Base-by-base conservation (phyloP, 176 grass and related monocot species). In the Zea luxurians region DNA sequence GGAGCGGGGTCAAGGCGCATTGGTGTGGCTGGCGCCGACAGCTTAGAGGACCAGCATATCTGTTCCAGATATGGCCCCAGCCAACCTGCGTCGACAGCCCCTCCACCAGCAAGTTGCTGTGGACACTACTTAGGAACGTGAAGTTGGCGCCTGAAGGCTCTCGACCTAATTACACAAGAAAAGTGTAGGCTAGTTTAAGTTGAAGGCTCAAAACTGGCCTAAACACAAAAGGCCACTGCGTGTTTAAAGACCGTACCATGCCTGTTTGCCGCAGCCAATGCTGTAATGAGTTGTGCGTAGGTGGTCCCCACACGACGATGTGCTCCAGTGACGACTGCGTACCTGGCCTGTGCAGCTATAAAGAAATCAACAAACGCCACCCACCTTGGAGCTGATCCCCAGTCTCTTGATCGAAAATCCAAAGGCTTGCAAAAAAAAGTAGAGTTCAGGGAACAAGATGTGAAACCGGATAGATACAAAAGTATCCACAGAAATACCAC, bases 331-430 rank as follows among this genome's bases (percentile, higher is more conserved):
- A 97, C 43, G 36, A 97, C 85, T 75, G 95, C 78, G 7, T 94
- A 69, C 55, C 40, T 88, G 43, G 89, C 89, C 50, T 72, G 86
- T 46, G 91, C 89, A 61, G 91, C 95, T 35, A 92, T 75, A 72
- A 98, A 98, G 87, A 98, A 98, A 86, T 94, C 95, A 17, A 94
- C 89, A 61, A 94, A 86, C 4, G 95, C 95, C 12, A 81, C 89
- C 91, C 95, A 98, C 75, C 91, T 92, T 18, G 85, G 95, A 77
- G 95, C 83, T 10, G 89, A 80, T 27, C 95, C 91, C 95, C 95
- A 98, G 58, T 98, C 91, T 80, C 81, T 90, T 21, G 67, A 83
- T 76, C 91, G 93, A 61, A 90, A 90, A 40, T 89, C 66, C 81
- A 90, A 76, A 18, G 65, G 42, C 87, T 94, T 85, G 80, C 48